A percentile compares a stretch with the other conserved stretches of the same genome.
Conservation (phyloP, 768 basidiomycete species). For the Xerocomus potaroensis region DNA sequence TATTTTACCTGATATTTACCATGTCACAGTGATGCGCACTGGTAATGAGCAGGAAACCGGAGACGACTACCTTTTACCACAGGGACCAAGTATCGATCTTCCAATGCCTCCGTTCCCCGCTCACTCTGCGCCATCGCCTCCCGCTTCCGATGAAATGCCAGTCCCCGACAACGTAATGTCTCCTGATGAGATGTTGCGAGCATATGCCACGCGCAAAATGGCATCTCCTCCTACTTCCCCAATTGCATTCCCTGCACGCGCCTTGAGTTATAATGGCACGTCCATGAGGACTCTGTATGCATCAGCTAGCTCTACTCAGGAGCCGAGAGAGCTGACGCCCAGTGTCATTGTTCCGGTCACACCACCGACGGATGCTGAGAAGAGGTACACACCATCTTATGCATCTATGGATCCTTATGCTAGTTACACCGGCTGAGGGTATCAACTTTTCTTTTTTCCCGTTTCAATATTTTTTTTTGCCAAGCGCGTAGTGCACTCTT, state of each 20-base stretch:
- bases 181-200: constrained; percentile 75
- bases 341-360: neutral
- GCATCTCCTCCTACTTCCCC: constrained; percentile 32
- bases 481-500: neutral
- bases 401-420: constrained; percentile 24
- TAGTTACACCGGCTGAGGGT: constrained; percentile 9
- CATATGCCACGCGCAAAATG: constrained; percentile 53
- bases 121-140: constrained; percentile 33
- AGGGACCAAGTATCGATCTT: constrained; percentile 20
- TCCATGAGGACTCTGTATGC: constrained; percentile 30
- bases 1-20: constrained; percentile 4
- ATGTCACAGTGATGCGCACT: constrained; percentile 66
- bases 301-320: constrained; percentile 14
- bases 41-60: constrained; percentile 31
- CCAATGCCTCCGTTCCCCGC: constrained; percentile 34
- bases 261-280: constrained; percentile 21
- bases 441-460: neutral
- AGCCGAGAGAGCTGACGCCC: constrained; percentile 3
- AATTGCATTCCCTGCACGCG: constrained; percentile 28
- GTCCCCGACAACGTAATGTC: constrained; percentile 43
- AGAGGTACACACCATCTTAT: constrained; percentile 26
- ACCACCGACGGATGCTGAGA: constrained; percentile 12
- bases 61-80: constrained; percentile 46
- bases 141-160: constrained; percentile 37
- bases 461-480: neutral